A percentile compares a stretch with the other conserved stretches of the same genome.
These are phyloP conservation scores for Coelastrella sp. DNA, from an alignment of 139 green algal species.

Conservation along the genomic window DNA sequence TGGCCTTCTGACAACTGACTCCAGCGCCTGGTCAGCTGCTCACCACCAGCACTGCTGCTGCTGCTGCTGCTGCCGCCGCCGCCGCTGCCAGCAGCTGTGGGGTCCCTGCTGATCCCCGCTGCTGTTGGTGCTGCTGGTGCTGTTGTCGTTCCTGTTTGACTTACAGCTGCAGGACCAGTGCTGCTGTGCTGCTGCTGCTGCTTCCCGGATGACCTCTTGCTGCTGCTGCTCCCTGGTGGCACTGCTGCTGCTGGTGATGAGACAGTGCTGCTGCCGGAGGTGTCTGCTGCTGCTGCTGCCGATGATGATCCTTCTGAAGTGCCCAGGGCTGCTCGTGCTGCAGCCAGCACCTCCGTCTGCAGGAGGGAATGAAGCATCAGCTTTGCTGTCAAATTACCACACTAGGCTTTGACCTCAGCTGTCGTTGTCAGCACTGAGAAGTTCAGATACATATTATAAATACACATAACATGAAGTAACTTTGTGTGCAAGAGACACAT, in stretches of 20 bases:
- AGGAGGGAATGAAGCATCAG: background rate
- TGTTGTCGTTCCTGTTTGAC: no score
- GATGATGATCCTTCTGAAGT: conserved; percentile 14
- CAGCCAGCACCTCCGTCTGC: conserved; percentile 61
- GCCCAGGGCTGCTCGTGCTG: conserved; percentile 60
- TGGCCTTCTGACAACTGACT: conserved; percentile 24
- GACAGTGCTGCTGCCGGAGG: background rate
- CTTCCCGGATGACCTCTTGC: no score
- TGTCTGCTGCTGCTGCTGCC: conserved; percentile 1
- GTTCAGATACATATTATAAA: no score
- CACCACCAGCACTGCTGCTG: background rate
- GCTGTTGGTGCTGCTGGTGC: background rate
- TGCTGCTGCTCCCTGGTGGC: background rate
- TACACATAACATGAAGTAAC: no score
- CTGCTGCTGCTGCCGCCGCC: conserved; percentile 4
- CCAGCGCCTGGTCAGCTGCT: conserved; percentile 39
- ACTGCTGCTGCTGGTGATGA: background rate
- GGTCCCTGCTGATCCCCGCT: conserved; percentile 3
- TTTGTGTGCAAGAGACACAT: no score
- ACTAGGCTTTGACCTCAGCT: background rate
- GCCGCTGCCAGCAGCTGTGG: conserved; percentile 3
- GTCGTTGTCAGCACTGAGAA: no score
- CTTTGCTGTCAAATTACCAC: background rate
- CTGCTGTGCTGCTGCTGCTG: conserved; percentile 23
- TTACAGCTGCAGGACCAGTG: background rate